Evolutionary conservation across 2,329 filamentous ascomycete genomes (phyloP), one percentile per base, ranked within the genome.

Genomic region (Alternaria postmessia): DNA sequence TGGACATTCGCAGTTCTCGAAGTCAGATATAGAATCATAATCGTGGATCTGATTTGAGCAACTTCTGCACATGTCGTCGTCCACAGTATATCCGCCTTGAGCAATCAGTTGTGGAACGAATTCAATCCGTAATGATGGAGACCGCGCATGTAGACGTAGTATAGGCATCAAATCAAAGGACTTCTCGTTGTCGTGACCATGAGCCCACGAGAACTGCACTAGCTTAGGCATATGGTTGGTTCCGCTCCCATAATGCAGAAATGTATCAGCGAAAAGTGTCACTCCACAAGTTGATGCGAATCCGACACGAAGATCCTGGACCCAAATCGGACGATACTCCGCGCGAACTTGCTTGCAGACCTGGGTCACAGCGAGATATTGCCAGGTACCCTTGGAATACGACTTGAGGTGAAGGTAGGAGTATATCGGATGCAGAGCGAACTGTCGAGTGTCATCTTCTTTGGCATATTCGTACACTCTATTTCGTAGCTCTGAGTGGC

Each of bases 241-340:
- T 30, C 30, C 26, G n/a, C 16, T 46, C n/a, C 4, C 26, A 12
- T 7, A 6, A 9, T 11, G n/a, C 5, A 46, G 43, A 7, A 46
- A 46, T 2, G 7, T 46, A 9, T 30, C 11, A n/a, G 12, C 8
- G 26, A 30, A 46, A 4, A 7, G 4, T 1, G 8, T 26, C 22
- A 46, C 26, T 11, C 1, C 9, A 4, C 1, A 16, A 11, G 14
- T n/a, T 3, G 2, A 8, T 46, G 3, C n/a, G 5, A 46, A 46
- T 3, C 16, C 7, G 16, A 49, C 28, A 9, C 28, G 47, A 2
- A 36, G 30, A 24, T 34, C 0, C 1, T 1, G 47, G 8, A 54
- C 12, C 59, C 49, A 61, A 0, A 61, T 28, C 5, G 59, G 59
- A 24, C 54, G 49, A 41, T 28, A 57, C 30, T 61, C 59, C 9